Conservation (phyloP, 805 yeast species). For the Debaryomyces hansenii region DNA sequence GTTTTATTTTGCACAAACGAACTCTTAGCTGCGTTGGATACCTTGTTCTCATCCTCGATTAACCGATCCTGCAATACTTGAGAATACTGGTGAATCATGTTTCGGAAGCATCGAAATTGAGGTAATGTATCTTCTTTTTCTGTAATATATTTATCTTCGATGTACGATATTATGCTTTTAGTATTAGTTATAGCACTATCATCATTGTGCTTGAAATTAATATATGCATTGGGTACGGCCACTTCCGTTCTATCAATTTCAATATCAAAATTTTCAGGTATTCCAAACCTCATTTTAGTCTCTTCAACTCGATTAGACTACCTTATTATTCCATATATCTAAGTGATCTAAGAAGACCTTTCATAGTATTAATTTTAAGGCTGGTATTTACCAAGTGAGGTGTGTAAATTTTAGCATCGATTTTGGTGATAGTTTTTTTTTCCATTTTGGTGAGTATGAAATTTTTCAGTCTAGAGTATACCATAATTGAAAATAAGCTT, state of each 20-base stretch:
- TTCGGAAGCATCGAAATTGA: not conserved
- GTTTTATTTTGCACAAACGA: not conserved
- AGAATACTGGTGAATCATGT: not conserved
- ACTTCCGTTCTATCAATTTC: slow-evolving; percentile 6
- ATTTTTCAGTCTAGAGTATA: slow-evolving; percentile 1
- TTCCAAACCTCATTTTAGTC: slow-evolving; percentile 24
- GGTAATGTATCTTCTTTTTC: not conserved
- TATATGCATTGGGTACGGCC: not conserved
- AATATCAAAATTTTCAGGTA: slow-evolving; percentile 23
- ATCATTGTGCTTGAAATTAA: not conserved
- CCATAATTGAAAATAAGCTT: too few relatives aligned
- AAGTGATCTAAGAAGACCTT: not conserved
- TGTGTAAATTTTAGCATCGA: not conserved
- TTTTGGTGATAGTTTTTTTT: not conserved
- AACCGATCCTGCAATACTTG: not conserved
- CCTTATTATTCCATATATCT: slow-evolving; percentile 3
- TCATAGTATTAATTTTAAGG: not conserved
- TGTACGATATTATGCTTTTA: not conserved
- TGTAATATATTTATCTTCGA: not conserved
- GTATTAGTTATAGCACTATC: not conserved
- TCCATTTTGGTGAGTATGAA: not conserved
- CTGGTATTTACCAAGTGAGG: slow-evolving; percentile 1
- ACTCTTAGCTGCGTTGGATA: not conserved
- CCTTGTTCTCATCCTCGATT: not conserved
- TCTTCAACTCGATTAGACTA: not conserved